Evolutionary conservation across 345 rosid species (phyloP).

Genomic region (Erysimum cheiranthoides): DNA sequence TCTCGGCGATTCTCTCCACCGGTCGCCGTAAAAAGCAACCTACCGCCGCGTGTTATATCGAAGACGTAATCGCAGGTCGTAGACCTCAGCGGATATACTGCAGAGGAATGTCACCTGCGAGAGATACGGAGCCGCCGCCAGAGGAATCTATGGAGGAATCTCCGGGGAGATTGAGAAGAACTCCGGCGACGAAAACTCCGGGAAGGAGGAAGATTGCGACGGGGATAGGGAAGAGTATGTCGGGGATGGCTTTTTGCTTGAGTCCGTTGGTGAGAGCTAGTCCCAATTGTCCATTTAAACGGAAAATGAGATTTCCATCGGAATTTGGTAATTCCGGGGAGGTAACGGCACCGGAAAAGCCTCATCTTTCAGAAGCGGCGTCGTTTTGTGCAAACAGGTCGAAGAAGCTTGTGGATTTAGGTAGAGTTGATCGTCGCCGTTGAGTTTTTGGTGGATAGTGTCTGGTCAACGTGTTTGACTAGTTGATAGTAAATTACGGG

Average conservation of each 20-base stretch:
- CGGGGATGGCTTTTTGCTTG: conserved; percentile 79
- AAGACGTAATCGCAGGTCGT: conserved; percentile 41
- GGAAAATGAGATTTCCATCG: conserved; percentile 52
- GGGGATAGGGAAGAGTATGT: conserved; percentile 50
- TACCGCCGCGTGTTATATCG: conserved; percentile 44
- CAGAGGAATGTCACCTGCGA: conserved; percentile 89
- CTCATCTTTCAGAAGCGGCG: conserved; percentile 74
- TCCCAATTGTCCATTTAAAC: conserved; percentile 72
- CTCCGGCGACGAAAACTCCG: conserved; percentile 44
- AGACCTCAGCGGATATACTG: conserved; percentile 47
- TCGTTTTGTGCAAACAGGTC: conserved; percentile 78
- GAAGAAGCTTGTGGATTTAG: conserved; percentile 87
- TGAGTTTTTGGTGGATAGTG: conserved; percentile 42
- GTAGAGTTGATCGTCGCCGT: conserved; percentile 69
- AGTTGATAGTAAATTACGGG: background rate
- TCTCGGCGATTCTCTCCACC: conserved; percentile 54
- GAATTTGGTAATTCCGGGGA: conserved; percentile 58
- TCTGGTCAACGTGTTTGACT: conserved; percentile 46
- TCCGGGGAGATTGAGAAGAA: conserved; percentile 52
- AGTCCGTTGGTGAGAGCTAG: conserved; percentile 95
- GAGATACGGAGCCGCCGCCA: conserved; percentile 44
- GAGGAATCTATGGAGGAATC: conserved; percentile 54
- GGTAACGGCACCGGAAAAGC: conserved; percentile 53
- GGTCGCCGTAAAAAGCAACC: conserved; percentile 55
- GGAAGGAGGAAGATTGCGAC: conserved; percentile 43